Base-by-base conservation (phyloP, 768 basidiomycete genomes). In the Porpolomopsis calyptriformis region DNA sequence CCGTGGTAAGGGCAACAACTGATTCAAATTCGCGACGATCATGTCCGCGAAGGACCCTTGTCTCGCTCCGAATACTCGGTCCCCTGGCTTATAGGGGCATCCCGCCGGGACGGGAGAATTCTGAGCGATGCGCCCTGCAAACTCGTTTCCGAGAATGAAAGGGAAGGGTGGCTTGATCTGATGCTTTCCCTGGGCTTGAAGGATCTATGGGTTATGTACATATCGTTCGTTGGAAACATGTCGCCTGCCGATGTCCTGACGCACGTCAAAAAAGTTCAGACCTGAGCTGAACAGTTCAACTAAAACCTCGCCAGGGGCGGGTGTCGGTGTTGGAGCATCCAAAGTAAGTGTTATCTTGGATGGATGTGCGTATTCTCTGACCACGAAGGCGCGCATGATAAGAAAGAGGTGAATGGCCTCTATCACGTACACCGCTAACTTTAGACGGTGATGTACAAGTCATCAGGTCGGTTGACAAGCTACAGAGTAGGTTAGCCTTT, bases 111-210 rank as follows among this genome's bases (percentile, higher is more conserved):
- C 81, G 19, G 81, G 83, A 3, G 86, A 89, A 50, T 72, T 62
- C 12, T 56, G 50, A 6, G 84, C 70, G 49, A 98, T 80, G 46
- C 64, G 71, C 0, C 94, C 94, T 2, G 91, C 77, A 55, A 97
- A 86, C 61, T 99, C 87, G 29, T 76, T 69, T 12, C 92, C 92
- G 4, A 92, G 74, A 4, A 79, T 71, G 64, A 93, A 96, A 0
- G 93, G 93, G 31, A 89, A 71, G 0, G 85, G 76, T 0, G 87
- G 89, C 57, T 92, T 82, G 45, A 64, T 61, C 57, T 94, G 92
- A 60, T 94, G 85, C 67, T 86, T 92, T 40, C 92, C 92, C 63
- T 92, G 88, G 0, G 80, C 69, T 66, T 92, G 89, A 22, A 94
- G 66, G 52, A 90, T 88, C 79, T 86, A 50, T 16, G 52, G n/a